Percentiles rank a stretch among this genome's conserved stretches.
Evolutionary conservation across 192 early-diverging fungal species (phyloP).

Genomic region (Linnemannia zychae): DNA sequence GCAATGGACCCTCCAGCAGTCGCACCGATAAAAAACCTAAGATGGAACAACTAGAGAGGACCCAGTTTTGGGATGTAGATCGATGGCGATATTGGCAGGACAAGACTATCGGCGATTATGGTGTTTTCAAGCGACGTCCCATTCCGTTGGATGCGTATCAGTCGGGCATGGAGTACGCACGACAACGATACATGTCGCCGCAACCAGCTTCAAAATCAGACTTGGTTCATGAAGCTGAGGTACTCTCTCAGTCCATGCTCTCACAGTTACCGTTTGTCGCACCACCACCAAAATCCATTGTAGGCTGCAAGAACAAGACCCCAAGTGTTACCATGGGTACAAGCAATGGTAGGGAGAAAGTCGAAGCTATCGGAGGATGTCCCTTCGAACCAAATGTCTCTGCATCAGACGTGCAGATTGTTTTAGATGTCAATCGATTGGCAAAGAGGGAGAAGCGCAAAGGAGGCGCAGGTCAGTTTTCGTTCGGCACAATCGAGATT

Average conservation of each 20-base stretch:
- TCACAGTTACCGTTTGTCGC: neutral
- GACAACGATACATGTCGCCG: slow-evolving; percentile 4
- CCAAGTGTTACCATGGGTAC: neutral
- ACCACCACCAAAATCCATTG: neutral
- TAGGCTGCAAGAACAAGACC: neutral
- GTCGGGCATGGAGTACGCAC: neutral
- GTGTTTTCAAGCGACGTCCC: slow-evolving; percentile 38
- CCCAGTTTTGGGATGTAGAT: slow-evolving; percentile 49
- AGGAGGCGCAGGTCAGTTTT: slow-evolving; percentile 1
- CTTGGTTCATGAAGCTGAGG: neutral
- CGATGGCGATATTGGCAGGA: slow-evolving; percentile 54
- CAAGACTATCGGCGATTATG: slow-evolving; percentile 13
- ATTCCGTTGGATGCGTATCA: neutral
- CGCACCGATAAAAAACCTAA: neutral
- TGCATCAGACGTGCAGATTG: neutral
- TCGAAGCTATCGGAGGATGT: slow-evolving; percentile 2
- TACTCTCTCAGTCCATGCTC: neutral
- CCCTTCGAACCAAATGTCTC: neutral
- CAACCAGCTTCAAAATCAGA: neutral
- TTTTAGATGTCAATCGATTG: slow-evolving; percentile 40
- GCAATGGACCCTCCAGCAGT: neutral
- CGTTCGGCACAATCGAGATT: slow-evolving; percentile 38
- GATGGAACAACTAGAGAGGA: slow-evolving; percentile 22
- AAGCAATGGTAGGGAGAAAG: neutral
- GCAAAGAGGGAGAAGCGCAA: slow-evolving; percentile 17